Conservation (phyloP, 2,329 filamentous ascomycete genomes). For the Trematosphaeria pertusa region DNA sequence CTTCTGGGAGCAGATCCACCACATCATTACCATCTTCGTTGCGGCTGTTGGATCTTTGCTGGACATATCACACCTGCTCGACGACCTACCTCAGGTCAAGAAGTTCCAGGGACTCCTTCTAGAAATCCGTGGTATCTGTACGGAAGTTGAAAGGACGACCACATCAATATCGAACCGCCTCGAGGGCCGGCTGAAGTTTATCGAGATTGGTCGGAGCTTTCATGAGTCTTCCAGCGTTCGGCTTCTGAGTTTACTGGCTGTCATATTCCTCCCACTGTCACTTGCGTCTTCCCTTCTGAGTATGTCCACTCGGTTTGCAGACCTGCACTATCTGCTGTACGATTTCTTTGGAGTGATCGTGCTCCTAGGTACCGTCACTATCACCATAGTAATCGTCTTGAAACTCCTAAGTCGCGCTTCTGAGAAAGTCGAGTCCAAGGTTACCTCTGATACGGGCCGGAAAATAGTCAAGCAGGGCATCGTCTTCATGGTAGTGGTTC, state of each 20-base stretch:
- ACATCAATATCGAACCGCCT: not conserved
- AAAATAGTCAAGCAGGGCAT: too few relatives aligned
- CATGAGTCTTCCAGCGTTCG: constrained; percentile 3
- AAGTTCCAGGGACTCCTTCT: not conserved
- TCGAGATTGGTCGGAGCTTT: constrained; percentile 3
- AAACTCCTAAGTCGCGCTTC: too few relatives aligned
- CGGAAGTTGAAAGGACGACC: not conserved
- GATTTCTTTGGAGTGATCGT: constrained; percentile 15
- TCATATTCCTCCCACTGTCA: constrained; percentile 9
- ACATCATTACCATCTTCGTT: too few relatives aligned
- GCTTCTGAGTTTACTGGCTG: constrained; percentile 6
- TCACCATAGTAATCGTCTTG: constrained; percentile 1
- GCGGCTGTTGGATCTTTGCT: not conserved
- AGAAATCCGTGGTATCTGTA: not conserved
- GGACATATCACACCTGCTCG: not conserved
- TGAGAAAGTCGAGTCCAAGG: too few relatives aligned
- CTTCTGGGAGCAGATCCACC: too few relatives aligned
- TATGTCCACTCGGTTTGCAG: constrained; percentile 8
- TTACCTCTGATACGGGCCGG: too few relatives aligned
- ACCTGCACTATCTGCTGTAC: constrained; percentile 6
- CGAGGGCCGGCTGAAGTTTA: not conserved
- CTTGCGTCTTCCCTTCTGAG: constrained; percentile 7
- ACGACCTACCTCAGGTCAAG: not conserved
- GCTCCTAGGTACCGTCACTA: constrained; percentile 3
- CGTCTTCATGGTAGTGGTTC: too few relatives aligned